A percentile compares a stretch with the other conserved stretches of the same genome.
These are phyloP conservation scores for Phylloporus sp. DNA, from an alignment of 768 basidiomycete species.

Conservation along the genomic window DNA sequence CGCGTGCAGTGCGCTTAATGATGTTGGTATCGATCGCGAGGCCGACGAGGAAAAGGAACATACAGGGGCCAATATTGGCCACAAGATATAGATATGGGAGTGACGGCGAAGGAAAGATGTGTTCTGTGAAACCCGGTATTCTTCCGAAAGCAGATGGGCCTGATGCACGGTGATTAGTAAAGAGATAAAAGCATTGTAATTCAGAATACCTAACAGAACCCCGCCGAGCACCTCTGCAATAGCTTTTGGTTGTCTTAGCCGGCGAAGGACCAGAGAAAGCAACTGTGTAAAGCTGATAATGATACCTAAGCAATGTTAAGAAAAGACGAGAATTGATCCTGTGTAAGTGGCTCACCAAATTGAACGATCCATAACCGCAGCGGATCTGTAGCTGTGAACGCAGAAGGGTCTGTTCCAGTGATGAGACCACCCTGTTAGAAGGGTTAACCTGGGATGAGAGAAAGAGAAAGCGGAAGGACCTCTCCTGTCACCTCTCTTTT, in stretches of 20 bases:
- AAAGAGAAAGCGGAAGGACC: conserved; percentile 5
- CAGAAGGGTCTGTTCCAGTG: conserved; percentile 67
- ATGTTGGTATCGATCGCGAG: conserved; percentile 81
- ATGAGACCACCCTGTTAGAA: conserved; percentile 65
- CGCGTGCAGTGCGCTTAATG: conserved; percentile 70
- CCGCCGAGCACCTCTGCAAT: conserved; percentile 86
- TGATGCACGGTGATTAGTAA: not conserved
- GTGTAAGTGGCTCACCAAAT: conserved; percentile 48
- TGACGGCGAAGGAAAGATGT: conserved; percentile 75
- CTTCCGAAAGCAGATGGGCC: conserved; percentile 62
- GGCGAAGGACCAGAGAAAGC: conserved; percentile 64
- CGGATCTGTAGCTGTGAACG: conserved; percentile 63
- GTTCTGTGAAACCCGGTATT: conserved; percentile 83
- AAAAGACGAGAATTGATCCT: not conserved
- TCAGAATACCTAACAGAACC: conserved; percentile 65
- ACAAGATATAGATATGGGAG: conserved; percentile 77
- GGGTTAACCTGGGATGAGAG: not conserved
- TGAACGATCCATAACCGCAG: conserved; percentile 74
- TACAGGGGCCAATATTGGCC: conserved; percentile 82
- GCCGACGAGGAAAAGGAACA: conserved; percentile 90
- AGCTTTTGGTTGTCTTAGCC: conserved; percentile 78
- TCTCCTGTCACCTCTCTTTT: conserved; percentile 21
- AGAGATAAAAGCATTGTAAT: conserved; percentile 35
- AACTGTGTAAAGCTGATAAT: conserved; percentile 78
- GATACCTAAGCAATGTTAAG: conserved; percentile 45